Base-by-base conservation (phyloP, 495 filamentous ascomycete species). In the Penicillium dipodomyicola region DNA sequence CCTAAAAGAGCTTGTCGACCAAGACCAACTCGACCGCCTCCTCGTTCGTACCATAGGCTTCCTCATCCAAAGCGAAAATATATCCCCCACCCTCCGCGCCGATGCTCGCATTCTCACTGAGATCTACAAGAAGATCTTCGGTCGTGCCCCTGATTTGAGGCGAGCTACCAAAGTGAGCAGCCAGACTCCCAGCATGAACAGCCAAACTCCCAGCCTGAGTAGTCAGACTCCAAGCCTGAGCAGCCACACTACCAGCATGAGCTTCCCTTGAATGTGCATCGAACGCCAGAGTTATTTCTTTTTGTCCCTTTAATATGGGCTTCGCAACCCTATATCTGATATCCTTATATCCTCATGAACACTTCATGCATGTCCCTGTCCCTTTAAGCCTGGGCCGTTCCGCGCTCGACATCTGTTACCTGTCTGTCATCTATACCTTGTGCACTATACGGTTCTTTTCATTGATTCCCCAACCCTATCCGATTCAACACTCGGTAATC, bases 51-150 rank as follows among this genome's bases (percentile, higher is more conserved):
- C 91, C 3, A 91, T 94, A 52, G 65, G 65, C 1, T 88, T 96
- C 60, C 82, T 94, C 48, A 69, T 77, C 17, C 67, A 78, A 45
- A 82, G 84, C 48, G 76, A 79, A 22, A 76, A 85, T 14, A 84
- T 86, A 20, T 86, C 87, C 0, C 87, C 86, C 48, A 85, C 86
- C 2, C 78, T 95, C 0, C 67, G 72, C 17, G 77, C 81, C 19
- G 88, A 94, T 64, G 79, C 84, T 62, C 76, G 77, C 22, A 91
- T 94, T 39, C 73, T 94, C 20, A 78, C 80, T 27, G 79, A 80
- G 11, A 75, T 87, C 22, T 82, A 84, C 33, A 66, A 72, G n/a
- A 80, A 83, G 52, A 78, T 74, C 49, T 79, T 83, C 52, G 64
- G 60, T 11, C 63, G 71, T 17, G 47, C 61, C 15, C 62, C 60